Evolutionary conservation across 768 basidiomycete species (phyloP), one percentile per base, ranked within the genome.

Genomic region (Russula sp.): DNA sequence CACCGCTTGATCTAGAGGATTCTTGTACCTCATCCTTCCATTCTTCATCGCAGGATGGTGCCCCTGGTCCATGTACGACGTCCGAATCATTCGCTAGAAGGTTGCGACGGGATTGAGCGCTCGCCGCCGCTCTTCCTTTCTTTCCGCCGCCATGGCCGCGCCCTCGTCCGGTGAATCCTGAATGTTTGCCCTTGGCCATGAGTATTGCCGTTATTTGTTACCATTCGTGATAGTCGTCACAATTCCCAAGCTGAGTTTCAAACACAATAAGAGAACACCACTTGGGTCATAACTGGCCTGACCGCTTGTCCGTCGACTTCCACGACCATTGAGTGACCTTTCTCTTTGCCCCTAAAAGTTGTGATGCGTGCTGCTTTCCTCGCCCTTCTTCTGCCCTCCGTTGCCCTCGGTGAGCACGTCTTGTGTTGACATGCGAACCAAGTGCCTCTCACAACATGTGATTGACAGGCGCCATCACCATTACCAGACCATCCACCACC

Each of bases 81-180:
- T 75, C 75, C 3, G 84, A 84, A 80, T 51, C 42, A 14, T 60
- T n/a, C 4, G 18, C 31, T 4, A 50, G 45, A 14, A 55, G 45
- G 39, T 37, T 47, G 20, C 58, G 63, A 59, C 40, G 63, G 52
- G 57, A 14, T 48, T 54, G 62, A n/a, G 58, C 20, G 39, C 55
- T 50, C 13, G 39, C 42, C 13, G 39, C 42, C 5, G 34, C 13
- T 31, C 47, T 59, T 50, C 40, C 40, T 39, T 40, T 60, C 42
- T 39, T 60, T 42, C 20, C 31, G 47, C 59, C 22, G 27, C 34
- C 8, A 37, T 22, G 49, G 22, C 22, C 61, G 4, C 55, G 52
- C 22, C 60, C 59, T 42, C 59, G 61, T 31, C 55, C 32, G n/a
- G 27, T 45, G 20, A 45, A 31, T 3, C 47, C 22, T 6, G 20